These are phyloP conservation scores for Mycena vulgaris DNA, from an alignment of 768 basidiomycete species.

Conservation along the genomic window DNA sequence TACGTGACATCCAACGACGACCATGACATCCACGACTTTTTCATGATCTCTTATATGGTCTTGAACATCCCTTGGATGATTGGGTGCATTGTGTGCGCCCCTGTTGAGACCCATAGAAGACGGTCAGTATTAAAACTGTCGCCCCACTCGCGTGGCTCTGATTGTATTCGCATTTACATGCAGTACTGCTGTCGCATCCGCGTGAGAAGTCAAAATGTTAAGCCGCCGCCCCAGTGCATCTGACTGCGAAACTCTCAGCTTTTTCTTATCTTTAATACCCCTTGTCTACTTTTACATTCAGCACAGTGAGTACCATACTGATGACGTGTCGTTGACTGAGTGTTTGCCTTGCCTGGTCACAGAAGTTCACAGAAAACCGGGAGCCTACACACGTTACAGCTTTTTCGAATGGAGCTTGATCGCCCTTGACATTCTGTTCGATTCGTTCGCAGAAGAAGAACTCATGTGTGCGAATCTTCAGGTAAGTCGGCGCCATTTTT, in stretches of 20 bases:
- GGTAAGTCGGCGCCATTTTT: constrained; percentile 51
- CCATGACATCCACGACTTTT: constrained; percentile 87
- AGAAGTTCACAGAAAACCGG: constrained; percentile 83
- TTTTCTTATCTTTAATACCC: constrained; percentile 79
- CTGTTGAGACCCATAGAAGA: constrained; percentile 61
- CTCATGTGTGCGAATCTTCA: constrained; percentile 68
- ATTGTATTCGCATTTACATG: background rate
- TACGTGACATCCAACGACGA: constrained; percentile 90
- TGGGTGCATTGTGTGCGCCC: constrained; percentile 73
- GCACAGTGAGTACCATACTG: constrained; percentile 56
- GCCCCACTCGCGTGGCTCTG: background rate
- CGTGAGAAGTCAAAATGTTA: constrained; percentile 54
- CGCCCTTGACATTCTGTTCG: constrained; percentile 79
- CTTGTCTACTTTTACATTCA: constrained; percentile 89
- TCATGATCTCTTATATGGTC: constrained; percentile 91
- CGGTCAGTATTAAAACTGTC: constrained; percentile 58
- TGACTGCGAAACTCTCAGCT: constrained; percentile 58
- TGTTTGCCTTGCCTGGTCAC: background rate
- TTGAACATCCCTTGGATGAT: constrained; percentile 94
- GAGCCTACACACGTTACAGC: constrained; percentile 90
- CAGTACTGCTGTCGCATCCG: constrained; percentile 69
- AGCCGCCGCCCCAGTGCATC: background rate
- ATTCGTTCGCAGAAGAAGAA: constrained; percentile 76
- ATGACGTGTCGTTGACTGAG: background rate
- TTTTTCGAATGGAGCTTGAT: constrained; percentile 93